These are phyloP conservation scores for Oehlia diaphana DNA, from an alignment of 192 early-diverging fungal genomes.

Conservation along the genomic window DNA sequence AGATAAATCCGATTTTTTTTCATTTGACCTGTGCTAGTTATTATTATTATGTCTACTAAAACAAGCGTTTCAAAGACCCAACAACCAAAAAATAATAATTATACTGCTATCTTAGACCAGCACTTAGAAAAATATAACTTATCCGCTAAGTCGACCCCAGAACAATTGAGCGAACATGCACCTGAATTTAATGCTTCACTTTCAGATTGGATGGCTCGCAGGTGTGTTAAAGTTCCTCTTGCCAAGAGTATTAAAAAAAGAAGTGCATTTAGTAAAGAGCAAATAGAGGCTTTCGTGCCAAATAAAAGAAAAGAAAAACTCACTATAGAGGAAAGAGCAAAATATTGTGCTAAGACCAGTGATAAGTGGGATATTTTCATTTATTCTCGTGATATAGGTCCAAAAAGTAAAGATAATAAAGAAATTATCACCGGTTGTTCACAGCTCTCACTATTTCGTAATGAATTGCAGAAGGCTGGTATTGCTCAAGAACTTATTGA, in stretches of 20 bases:
- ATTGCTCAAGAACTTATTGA: constrained; percentile 2
- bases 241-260: too few relatives aligned
- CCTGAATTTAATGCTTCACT: not conserved
- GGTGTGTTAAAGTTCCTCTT: not conserved
- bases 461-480: not conserved
- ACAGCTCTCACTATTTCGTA: not conserved
- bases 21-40: too few relatives aligned
- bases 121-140: constrained; percentile 9
- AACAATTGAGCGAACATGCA: not conserved
- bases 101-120: not conserved
- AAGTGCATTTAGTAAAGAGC: not conserved
- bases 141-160: not conserved
- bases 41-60: not conserved
- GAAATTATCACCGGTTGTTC: not conserved
- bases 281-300: constrained; percentile 3
- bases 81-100: constrained; percentile 1
- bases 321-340: too few relatives aligned
- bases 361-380: not conserved
- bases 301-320: not conserved
- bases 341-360: too few relatives aligned
- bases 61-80: not conserved
- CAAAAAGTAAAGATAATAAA: not conserved
- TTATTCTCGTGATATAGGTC: not conserved
- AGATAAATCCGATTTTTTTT: too few relatives aligned
- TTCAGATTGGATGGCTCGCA: not conserved